Base-by-base conservation (phyloP, 1,284 basidiomycete species). In the Afroboletus lepidellus region DNA sequence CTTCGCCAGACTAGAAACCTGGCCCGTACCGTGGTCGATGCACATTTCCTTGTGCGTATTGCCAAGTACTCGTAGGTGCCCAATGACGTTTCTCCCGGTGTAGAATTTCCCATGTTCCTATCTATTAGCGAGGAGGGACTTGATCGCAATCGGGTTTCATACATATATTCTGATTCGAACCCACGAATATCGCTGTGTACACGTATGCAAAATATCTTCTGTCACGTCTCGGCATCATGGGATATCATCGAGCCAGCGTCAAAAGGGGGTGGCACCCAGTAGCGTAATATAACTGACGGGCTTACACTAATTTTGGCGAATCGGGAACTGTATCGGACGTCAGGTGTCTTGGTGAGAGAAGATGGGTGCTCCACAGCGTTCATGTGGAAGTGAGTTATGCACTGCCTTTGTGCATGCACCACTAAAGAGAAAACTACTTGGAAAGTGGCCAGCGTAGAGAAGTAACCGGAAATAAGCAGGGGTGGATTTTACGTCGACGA, bases 191-290 rank as follows among this genome's bases (percentile, higher is more conserved):
- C 29, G 33, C 23, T 27, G 20, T 5, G 29, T 50, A 54, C 49
- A 62, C 51, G 51, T 58, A 61, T 45, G 48, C 43, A 41, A 39
- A 41, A 33, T 51, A 42, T 27, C 36, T 41, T 48, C 41, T 50
- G 34, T 18, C 3, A 12, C 24, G 24, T 16, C 30, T 37, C 27
- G 25, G n/a, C 30, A 48, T 46, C 46, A 13, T 25, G 27, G 24
- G 27, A 43, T 41, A 23, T 33, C 41, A 42, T 48, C 45, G 23
- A 36, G 34, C 16, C 18, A 30, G 29, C 37, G 12, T 20, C 45
- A 54, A 53, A 30, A 51, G 41, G 38, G 43, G 43, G 29, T 29
- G 13, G 20, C 36, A 42, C 30, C 39, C 47, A 48, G 37, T 16
- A 36, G 33, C 24, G 11, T 46, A 37, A 49, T 41, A 53, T 25